Conservation (phyloP, 345 rosid species). For the Eucalyptus sp. region DNA sequence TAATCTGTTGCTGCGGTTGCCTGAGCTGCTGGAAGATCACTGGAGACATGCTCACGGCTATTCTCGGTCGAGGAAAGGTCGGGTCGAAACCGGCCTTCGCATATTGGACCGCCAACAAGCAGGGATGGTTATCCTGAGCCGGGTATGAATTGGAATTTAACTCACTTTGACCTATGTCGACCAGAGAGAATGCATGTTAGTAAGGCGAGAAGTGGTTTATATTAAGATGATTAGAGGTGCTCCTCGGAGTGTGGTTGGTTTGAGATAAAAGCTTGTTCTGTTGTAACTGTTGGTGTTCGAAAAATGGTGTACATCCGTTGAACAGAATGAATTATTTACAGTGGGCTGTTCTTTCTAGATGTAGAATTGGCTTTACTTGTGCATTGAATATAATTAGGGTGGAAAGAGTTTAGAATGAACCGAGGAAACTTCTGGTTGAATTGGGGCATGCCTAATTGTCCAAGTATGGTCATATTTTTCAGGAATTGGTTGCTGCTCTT, state of each 20-base stretch:
- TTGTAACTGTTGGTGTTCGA: not conserved
- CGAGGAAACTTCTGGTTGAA: not conserved
- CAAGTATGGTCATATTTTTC: conserved; percentile 5
- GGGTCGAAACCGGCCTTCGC: conserved; percentile 37
- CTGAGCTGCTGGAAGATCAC: conserved; percentile 58
- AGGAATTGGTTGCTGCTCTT: conserved; percentile 82
- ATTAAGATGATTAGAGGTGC: not conserved
- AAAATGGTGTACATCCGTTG: not conserved
- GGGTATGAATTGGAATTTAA: no score
- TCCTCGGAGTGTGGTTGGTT: not conserved
- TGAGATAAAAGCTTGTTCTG: not conserved
- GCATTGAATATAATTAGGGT: not conserved
- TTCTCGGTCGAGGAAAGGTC: conserved; percentile 1
- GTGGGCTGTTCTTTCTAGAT: not conserved
- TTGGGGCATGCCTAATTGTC: not conserved
- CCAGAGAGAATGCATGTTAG: no score
- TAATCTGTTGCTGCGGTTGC: conserved; percentile 46
- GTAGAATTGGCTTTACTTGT: not conserved
- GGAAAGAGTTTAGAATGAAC: not conserved
- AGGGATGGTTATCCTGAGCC: conserved; percentile 70
- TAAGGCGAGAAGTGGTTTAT: not conserved
- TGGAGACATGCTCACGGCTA: conserved; percentile 31
- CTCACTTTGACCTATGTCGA: no score
- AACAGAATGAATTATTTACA: not conserved
- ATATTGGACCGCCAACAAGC: conserved; percentile 50